A percentile compares a stretch with the other conserved stretches of the same genome.
Evolutionary conservation across 345 rosid genomes (phyloP).

Genomic region (Nephelium lappaceum): DNA sequence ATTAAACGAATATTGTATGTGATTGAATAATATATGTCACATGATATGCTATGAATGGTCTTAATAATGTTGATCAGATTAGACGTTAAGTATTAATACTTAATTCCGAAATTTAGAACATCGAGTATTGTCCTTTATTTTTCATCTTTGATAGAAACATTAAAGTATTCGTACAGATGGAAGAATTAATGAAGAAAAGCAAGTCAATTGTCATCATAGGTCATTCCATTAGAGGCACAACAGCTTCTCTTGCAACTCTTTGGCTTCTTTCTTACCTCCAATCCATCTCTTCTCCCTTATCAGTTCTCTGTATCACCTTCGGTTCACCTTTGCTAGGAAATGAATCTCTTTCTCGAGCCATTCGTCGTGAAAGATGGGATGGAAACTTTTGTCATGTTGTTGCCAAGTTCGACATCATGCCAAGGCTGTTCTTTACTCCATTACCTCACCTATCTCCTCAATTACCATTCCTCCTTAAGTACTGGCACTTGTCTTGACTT

Average conservation of each 20-base stretch:
- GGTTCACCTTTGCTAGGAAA: slow-evolving; percentile 86
- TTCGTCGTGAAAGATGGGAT: slow-evolving; percentile 59
- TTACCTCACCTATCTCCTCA: slow-evolving; percentile 24
- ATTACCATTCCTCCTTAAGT: slow-evolving; percentile 29
- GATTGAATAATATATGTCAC: too few species aligned
- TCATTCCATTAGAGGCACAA: slow-evolving; percentile 75
- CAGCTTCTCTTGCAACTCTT: slow-evolving; percentile 72
- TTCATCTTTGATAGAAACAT: background rate
- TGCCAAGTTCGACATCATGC: slow-evolving; percentile 56
- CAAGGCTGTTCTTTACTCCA: slow-evolving; percentile 52
- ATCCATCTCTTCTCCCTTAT: slow-evolving; percentile 22
- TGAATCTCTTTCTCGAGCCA: slow-evolving; percentile 53
- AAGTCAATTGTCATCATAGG: slow-evolving; percentile 73
- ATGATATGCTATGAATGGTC: background rate
- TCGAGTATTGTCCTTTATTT: background rate
- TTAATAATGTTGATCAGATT: background rate
- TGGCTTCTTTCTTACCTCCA: slow-evolving; percentile 67
- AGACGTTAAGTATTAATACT: background rate
- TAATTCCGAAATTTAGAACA: background rate
- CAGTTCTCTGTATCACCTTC: slow-evolving; percentile 71
- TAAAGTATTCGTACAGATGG: slow-evolving; percentile 38
- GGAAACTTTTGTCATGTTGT: slow-evolving; percentile 77
- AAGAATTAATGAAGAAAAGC: slow-evolving; percentile 27
- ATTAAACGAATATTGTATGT: too few species aligned
- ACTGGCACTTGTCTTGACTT: slow-evolving; percentile 37